phyloP scores from a whole-genome alignment of 805 yeast species.

The Candida quercuum region DNA sequence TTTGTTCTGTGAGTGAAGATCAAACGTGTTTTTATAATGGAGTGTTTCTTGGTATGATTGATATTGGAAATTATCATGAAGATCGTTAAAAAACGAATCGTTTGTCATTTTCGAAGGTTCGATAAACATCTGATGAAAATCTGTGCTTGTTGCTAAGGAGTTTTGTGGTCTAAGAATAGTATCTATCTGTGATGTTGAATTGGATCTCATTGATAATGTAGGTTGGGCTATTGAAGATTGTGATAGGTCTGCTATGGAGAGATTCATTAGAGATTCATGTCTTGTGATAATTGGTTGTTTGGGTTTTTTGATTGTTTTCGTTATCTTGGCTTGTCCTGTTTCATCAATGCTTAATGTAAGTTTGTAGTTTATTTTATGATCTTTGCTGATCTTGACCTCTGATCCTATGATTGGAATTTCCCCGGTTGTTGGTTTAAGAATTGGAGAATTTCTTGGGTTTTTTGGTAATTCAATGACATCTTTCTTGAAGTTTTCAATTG shows the following conservation, averaged over 20 bases:
- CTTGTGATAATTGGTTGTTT: conserved; percentile 10
- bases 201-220: conserved; percentile 1
- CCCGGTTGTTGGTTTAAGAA: conserved; percentile 4
- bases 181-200: background rate
- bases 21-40: no score
- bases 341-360: conserved; percentile 20
- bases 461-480: conserved; percentile 11
- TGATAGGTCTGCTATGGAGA: background rate
- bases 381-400: background rate
- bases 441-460: conserved; percentile 20
- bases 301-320: conserved; percentile 8
- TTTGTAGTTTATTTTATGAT: conserved; percentile 7
- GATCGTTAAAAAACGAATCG: conserved; percentile 16
- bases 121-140: conserved; percentile 14
- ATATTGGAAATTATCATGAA: conserved; percentile 5
- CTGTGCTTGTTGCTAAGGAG: conserved; percentile 7
- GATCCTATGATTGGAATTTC: background rate
- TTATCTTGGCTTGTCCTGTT: conserved; percentile 20
- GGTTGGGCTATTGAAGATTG: background rate
- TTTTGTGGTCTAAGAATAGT: background rate
- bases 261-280: conserved; percentile 16
- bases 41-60: no score
- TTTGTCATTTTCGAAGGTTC: conserved; percentile 19
- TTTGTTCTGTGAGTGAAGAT: no score
- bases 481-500: conserved; percentile 12